A percentile compares a stretch with the other conserved stretches of the same genome.
Evolutionary conservation across 257 asterid genomes (phyloP).

Genomic region (Orobanche coerulescens): DNA sequence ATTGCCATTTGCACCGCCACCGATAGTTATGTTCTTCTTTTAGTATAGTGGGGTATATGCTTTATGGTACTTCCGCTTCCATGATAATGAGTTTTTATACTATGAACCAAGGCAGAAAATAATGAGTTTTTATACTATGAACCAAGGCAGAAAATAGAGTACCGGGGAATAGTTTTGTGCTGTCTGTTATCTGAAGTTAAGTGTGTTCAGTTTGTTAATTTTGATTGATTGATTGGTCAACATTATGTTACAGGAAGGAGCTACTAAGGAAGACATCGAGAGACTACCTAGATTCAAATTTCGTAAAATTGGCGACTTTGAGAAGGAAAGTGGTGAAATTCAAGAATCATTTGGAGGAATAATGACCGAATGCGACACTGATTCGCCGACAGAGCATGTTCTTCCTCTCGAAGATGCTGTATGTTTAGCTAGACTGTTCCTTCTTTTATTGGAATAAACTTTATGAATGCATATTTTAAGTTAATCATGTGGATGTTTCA

Average conservation of each 20-base stretch:
- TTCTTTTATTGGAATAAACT: background rate
- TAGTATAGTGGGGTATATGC: background rate
- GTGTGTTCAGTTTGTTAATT: background rate
- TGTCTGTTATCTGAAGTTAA: conserved; percentile 17
- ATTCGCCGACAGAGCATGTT: conserved; percentile 65
- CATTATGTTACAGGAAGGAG: conserved; percentile 75
- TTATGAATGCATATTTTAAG: background rate
- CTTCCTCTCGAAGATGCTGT: conserved; percentile 92
- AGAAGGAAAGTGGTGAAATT: conserved; percentile 82
- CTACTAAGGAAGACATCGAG: conserved; percentile 91
- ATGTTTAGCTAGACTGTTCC: conserved; percentile 26
- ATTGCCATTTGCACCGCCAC: too few relatives aligned
- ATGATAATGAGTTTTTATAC: background rate
- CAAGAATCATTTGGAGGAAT: conserved; percentile 94
- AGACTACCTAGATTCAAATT: conserved; percentile 76
- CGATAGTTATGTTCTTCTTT: too few relatives aligned
- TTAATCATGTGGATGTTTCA: background rate
- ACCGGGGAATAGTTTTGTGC: background rate
- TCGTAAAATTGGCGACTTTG: conserved; percentile 82
- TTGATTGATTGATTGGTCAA: background rate
- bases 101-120: too few relatives aligned
- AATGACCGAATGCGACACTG: conserved; percentile 76
- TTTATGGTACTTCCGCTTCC: background rate
- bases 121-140: too few relatives aligned
- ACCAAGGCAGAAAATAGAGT: too few relatives aligned